Percentiles rank a stretch among this genome's conserved stretches.
These are phyloP conservation scores for Saccharomycopsis capsularis DNA, from an alignment of 805 yeast species.

Conservation along the genomic window DNA sequence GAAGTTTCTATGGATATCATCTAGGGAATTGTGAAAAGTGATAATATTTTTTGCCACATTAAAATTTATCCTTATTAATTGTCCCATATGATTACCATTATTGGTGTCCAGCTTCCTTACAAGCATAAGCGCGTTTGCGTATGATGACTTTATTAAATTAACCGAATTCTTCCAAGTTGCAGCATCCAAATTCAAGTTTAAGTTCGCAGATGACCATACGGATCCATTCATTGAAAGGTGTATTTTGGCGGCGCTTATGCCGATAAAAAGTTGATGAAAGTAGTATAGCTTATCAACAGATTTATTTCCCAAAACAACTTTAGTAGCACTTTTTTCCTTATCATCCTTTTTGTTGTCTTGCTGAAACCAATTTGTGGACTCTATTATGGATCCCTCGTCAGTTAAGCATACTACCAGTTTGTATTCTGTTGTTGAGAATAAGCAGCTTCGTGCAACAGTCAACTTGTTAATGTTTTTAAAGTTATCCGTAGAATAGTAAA, in stretches of 20 bases:
- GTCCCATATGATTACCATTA: slow-evolving; percentile 29
- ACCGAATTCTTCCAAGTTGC: not conserved
- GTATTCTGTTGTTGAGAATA: not conserved
- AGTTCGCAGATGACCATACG: slow-evolving; percentile 5
- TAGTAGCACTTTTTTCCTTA: not conserved
- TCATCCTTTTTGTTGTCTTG: not conserved
- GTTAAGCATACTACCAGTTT: slow-evolving; percentile 2
- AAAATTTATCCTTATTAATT: slow-evolving; percentile 32
- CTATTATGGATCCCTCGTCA: slow-evolving; percentile 1
- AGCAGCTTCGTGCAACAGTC: not conserved
- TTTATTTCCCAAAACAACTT: not conserved
- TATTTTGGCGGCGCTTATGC: not conserved
- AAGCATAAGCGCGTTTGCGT: slow-evolving; percentile 35
- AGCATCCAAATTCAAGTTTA: not conserved
- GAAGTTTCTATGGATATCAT: slow-evolving; percentile 32
- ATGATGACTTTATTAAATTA: slow-evolving; percentile 5
- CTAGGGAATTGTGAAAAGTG: slow-evolving; percentile 24
- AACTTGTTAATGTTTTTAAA: not conserved
- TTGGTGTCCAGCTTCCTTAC: slow-evolving; percentile 24
- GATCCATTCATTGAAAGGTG: slow-evolving; percentile 8
- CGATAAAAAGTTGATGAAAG: slow-evolving; percentile 2
- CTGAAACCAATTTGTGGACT: not conserved
- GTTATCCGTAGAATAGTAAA: slow-evolving; percentile 1
- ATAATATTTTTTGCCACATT: slow-evolving; percentile 1
- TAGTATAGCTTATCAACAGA: not conserved